phyloP scores from a whole-genome alignment of 108 stramenopile genomes.

The Cyclotella sp. region DNA sequence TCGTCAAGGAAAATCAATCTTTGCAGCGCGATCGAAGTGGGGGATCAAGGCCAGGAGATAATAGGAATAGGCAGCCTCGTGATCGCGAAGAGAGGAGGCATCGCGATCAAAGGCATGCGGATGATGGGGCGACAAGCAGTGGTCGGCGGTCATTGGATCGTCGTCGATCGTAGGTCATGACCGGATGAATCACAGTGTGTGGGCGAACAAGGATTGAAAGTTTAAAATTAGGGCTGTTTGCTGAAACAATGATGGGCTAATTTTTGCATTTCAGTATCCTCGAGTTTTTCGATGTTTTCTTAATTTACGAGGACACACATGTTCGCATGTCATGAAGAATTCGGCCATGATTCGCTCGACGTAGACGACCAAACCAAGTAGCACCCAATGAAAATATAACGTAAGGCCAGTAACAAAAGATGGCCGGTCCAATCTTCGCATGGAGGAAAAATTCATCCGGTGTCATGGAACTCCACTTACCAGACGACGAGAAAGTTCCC shows the following conservation, averaged over 20 bases:
- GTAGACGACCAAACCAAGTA: no score
- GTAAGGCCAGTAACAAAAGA: background rate
- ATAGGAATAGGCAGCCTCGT: background rate
- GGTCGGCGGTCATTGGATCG: slow-evolving; percentile 1
- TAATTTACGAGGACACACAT: background rate
- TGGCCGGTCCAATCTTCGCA: background rate
- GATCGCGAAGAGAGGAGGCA: background rate
- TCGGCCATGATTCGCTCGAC: no score
- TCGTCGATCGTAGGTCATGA: background rate
- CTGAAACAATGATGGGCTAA: no score
- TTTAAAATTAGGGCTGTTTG: no score
- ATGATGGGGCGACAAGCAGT: background rate
- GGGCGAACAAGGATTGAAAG: background rate
- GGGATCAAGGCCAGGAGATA: background rate
- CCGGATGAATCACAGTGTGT: background rate
- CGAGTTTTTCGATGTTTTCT: background rate
- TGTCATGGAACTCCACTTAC: slow-evolving; percentile 4
- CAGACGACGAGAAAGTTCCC: background rate
- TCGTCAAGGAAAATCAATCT: background rate
- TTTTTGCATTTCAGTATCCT: no score
- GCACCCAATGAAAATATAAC: no score
- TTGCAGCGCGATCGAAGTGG: background rate
- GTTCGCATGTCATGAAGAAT: no score
- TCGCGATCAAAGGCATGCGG: background rate
- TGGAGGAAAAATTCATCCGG: background rate